Evolutionary conservation across 2,329 filamentous ascomycete genomes (phyloP).

Genomic region (Westerdykella ornata): DNA sequence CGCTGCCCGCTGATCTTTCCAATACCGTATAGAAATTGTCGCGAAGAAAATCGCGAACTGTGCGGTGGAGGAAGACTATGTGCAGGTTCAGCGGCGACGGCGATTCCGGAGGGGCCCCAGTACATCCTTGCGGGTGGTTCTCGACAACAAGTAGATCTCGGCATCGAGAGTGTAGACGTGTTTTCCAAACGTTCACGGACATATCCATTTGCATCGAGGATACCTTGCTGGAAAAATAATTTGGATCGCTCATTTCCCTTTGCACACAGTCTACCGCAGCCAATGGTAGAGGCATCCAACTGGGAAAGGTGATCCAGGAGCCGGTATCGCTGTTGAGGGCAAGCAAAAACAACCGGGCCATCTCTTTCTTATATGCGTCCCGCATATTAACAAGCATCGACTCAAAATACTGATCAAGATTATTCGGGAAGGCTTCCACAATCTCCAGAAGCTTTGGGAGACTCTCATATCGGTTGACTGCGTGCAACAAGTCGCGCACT

Average conservation of each 20-base stretch:
- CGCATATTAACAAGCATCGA: constrained; percentile 3
- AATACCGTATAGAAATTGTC: constrained; percentile 2
- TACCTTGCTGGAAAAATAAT: constrained; percentile 2
- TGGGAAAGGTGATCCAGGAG: too few relatives aligned
- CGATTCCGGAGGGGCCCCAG: too few relatives aligned
- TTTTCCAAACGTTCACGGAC: neutral
- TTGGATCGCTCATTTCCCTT: constrained; percentile 1
- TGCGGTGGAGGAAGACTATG: constrained; percentile 15
- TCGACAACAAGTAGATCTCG: constrained; percentile 13
- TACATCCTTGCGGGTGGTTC: too few relatives aligned
- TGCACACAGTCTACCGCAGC: constrained; percentile 2
- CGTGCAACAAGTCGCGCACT: constrained; percentile 4
- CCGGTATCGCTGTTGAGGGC: neutral
- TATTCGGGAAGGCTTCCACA: constrained; percentile 4
- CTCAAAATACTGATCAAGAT: constrained; percentile 9
- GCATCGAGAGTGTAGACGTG: constrained; percentile 12
- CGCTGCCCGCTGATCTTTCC: too few relatives aligned
- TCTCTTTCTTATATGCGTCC: constrained; percentile 5
- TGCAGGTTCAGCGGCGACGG: constrained; percentile 1
- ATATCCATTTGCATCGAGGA: neutral
- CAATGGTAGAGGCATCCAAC: constrained; percentile 9
- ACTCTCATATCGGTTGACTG: constrained; percentile 5
- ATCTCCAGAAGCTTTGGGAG: constrained; percentile 2
- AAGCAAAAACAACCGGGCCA: constrained; percentile 8
- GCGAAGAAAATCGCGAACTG: constrained; percentile 13